These are phyloP conservation scores for Aspergillus niger DNA, from an alignment of 2,329 filamentous ascomycete species.

Conservation along the genomic window DNA sequence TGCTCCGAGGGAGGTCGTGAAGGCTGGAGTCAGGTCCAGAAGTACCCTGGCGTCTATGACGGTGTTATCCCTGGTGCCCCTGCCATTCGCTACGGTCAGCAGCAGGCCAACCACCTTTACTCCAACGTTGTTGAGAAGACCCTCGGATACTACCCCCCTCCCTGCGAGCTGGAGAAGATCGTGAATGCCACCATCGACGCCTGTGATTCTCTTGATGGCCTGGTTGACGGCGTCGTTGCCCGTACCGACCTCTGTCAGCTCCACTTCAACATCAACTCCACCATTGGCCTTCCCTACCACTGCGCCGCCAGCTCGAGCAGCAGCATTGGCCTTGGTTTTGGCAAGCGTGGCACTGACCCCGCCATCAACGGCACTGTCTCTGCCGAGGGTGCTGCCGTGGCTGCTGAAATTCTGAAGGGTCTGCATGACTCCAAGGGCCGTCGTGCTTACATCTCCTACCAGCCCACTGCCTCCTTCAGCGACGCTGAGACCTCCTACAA, in stretches of 20 bases:
- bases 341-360: constrained; percentile 29
- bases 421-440: constrained; percentile 44
- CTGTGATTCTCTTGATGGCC: constrained; percentile 59
- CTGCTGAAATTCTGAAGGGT: constrained; percentile 42
- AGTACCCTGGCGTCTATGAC: constrained; percentile 51
- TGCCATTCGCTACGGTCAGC: constrained; percentile 48
- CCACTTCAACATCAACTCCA: constrained; percentile 49
- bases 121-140: constrained; percentile 43
- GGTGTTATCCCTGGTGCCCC: constrained; percentile 51
- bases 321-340: constrained; percentile 32
- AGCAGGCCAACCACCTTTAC: constrained; percentile 49
- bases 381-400: constrained; percentile 34
- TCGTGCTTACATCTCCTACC: constrained; percentile 45
- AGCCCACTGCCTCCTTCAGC: constrained; percentile 31
- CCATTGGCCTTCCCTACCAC: constrained; percentile 51
- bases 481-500: constrained; percentile 25
- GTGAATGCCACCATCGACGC: constrained; percentile 57
- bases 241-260: constrained; percentile 52
- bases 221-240: constrained; percentile 56
- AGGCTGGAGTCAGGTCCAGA: constrained; percentile 55
- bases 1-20: constrained; percentile 59
- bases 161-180: constrained; percentile 36
- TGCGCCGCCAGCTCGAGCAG: constrained; percentile 39
- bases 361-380: constrained; percentile 36
- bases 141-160: constrained; percentile 46